Evolutionary conservation across 352 stramenopile genomes (phyloP), one percentile per base, ranked within the genome.

Genomic region (Saprolegnia diclina): DNA sequence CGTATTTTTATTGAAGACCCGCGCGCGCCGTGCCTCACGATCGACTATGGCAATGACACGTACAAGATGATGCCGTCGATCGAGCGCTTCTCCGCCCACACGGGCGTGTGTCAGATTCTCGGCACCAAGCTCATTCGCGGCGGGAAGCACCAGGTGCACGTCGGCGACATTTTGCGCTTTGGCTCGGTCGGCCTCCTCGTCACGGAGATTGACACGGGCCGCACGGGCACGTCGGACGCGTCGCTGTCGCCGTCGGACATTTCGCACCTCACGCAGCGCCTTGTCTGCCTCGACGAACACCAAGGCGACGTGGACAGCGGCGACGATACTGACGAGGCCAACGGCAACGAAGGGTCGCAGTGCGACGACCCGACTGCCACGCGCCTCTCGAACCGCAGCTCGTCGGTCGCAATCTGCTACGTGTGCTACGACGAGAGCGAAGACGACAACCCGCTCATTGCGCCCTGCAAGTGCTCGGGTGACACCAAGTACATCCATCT

Each of bases 401-500:
- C 84, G 35, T 89, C 84, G 0, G 90, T 81, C 56, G 84, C 84
- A 29, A 87, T 94, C 63, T 94, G 86, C 73, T 94, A 94, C 71
- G 84, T 94, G 35, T 94, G 86, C 69, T 94, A 94, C 61, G 86
- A 94, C 72, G 86, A 94, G 64, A 80, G 81, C 11, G 84, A 92
- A 68, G 84, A 94, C 19, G 83, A 85, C 67, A 94, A 98, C 73
- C 94, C 94, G 40, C 76, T 98, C 46, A 97, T 98, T 52, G 89
- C 92, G 35, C 94, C 93, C 0, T 98, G 94, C 80, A 97, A 97
- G 72, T 98, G 94, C 70, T 93, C 82, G 69, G 94, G 94, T 19
- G 94, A 98, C 75, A 98, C 94, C 44, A 95, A 96, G 73, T 97
- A 97, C 82, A 96, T 98, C 21, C 94, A 98, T 64, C 80, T 98